Evolutionary conservation across 352 stramenopile species (phyloP).

Genomic region (Phytophthora cactorum): DNA sequence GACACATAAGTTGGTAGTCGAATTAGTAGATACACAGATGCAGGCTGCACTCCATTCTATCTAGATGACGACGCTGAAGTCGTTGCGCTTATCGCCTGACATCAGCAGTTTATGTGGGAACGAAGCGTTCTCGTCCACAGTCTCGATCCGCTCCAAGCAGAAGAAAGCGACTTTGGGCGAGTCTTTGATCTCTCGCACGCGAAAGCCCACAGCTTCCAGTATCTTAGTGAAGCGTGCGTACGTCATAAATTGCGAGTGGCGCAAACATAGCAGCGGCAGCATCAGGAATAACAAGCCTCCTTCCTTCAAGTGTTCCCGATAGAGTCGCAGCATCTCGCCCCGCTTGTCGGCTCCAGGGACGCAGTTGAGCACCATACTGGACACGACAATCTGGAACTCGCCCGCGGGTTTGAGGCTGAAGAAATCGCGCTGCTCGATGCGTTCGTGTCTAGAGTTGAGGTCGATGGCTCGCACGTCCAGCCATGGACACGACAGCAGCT

Average conservation of each 20-base stretch:
- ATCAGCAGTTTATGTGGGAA: slow-evolving; percentile 63
- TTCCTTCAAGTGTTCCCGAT: slow-evolving; percentile 61
- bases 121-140: slow-evolving; percentile 18
- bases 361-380: slow-evolving; percentile 97
- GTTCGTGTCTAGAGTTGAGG: slow-evolving; percentile 91
- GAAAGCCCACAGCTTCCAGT: slow-evolving; percentile 73
- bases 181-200: slow-evolving; percentile 73
- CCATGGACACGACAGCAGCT: slow-evolving; percentile 94
- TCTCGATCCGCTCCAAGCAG: slow-evolving; percentile 66
- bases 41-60: slow-evolving; percentile 25
- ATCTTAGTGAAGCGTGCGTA: slow-evolving; percentile 71
- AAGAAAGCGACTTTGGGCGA: slow-evolving; percentile 86
- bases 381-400: slow-evolving; percentile 93
- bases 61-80: slow-evolving; percentile 74
- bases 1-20: slow-evolving; percentile 6
- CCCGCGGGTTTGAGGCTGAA: slow-evolving; percentile 76
- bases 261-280: slow-evolving; percentile 76
- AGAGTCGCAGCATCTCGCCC: slow-evolving; percentile 77
- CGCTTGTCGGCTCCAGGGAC: slow-evolving; percentile 90
- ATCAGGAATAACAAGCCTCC: slow-evolving; percentile 75
- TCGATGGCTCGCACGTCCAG: slow-evolving; percentile 95
- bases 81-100: slow-evolving; percentile 63
- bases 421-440: slow-evolving; percentile 93
- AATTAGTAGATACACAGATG: slow-evolving; percentile 37
- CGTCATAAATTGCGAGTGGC: slow-evolving; percentile 82